Evolutionary conservation across 345 rosid species (phyloP).

Genomic region (Noccaea caerulescens): DNA sequence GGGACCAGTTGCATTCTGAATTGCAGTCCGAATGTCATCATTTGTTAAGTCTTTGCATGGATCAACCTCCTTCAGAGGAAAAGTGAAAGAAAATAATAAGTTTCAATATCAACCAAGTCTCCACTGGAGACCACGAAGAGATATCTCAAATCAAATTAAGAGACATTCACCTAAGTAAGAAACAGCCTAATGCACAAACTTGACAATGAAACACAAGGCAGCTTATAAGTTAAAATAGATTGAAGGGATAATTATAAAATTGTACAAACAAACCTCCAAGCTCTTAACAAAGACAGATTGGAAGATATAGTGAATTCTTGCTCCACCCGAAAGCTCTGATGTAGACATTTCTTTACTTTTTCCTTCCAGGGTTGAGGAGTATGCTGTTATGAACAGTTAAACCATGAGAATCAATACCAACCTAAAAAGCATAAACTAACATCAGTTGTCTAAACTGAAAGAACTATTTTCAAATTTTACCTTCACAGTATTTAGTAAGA

Average conservation of each 20-base stretch:
- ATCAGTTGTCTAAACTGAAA: not conserved
- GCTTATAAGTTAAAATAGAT: not conserved
- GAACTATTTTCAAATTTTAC: slow-evolving; percentile 46
- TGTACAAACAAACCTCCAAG: slow-evolving; percentile 68
- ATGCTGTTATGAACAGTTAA: slow-evolving; percentile 59
- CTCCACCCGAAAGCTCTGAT: slow-evolving; percentile 90
- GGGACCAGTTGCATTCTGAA: slow-evolving; percentile 97
- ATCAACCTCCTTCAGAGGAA: slow-evolving; percentile 76
- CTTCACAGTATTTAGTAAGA: slow-evolving; percentile 85
- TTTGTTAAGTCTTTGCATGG: slow-evolving; percentile 96
- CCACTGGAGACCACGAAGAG: slow-evolving; percentile 10
- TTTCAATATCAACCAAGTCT: slow-evolving; percentile 4
- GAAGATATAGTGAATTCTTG: slow-evolving; percentile 87
- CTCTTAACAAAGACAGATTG: slow-evolving; percentile 90
- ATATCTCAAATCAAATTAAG: slow-evolving; percentile 1
- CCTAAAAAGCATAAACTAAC: slow-evolving; percentile 6
- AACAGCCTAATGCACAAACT: slow-evolving; percentile 6
- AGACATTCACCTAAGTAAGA: slow-evolving; percentile 15
- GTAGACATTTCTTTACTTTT: slow-evolving; percentile 95
- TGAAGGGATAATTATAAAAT: not conserved
- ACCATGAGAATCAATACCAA: slow-evolving; percentile 14
- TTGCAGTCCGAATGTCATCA: slow-evolving; percentile 90
- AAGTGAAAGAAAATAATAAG: slow-evolving; percentile 13
- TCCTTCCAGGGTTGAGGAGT: slow-evolving; percentile 87
- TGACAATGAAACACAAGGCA: slow-evolving; percentile 8